Percentiles rank a stretch among this genome's conserved stretches.
Conservation (phyloP, 1,139 yeast genomes). For the Diutina pseudorugosa region DNA sequence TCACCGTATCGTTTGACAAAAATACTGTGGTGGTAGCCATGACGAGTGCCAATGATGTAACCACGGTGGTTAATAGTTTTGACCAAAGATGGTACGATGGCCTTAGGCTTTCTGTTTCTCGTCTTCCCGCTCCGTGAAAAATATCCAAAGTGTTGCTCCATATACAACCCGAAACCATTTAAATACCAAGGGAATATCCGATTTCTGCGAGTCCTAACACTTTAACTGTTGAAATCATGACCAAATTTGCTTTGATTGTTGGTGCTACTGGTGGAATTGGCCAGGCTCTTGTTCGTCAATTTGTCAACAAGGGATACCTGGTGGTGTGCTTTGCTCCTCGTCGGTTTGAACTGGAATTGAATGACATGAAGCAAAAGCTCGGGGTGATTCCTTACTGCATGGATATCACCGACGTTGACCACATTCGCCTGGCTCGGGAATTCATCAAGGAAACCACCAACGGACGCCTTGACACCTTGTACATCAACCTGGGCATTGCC, state of each 20-base stretch:
- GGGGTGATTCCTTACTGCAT: constrained; percentile 21
- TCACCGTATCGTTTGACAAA: neutral
- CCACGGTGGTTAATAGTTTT: neutral
- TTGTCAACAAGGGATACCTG: neutral
- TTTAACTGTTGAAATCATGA: no score
- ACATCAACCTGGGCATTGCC: constrained; percentile 8
- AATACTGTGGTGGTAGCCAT: neutral
- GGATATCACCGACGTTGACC: constrained; percentile 19
- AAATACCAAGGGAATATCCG: neutral
- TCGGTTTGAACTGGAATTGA: constrained; percentile 10
- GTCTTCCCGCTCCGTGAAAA: neutral
- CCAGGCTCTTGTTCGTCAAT: neutral
- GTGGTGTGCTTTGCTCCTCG: neutral
- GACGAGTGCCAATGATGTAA: neutral
- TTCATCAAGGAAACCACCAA: constrained; percentile 11
- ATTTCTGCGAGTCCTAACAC: no score
- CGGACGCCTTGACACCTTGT: constrained; percentile 7
- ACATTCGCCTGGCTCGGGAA: constrained; percentile 15
- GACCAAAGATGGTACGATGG: constrained; percentile 1
- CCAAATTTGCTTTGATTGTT: neutral
- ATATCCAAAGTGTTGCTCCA: neutral
- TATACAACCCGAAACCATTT: neutral
- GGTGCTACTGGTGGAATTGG: neutral
- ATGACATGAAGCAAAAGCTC: constrained; percentile 16
- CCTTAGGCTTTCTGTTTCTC: neutral